Conservation (phyloP, 2,329 filamentous ascomycete genomes). For the Fonsecaea monophora region DNA sequence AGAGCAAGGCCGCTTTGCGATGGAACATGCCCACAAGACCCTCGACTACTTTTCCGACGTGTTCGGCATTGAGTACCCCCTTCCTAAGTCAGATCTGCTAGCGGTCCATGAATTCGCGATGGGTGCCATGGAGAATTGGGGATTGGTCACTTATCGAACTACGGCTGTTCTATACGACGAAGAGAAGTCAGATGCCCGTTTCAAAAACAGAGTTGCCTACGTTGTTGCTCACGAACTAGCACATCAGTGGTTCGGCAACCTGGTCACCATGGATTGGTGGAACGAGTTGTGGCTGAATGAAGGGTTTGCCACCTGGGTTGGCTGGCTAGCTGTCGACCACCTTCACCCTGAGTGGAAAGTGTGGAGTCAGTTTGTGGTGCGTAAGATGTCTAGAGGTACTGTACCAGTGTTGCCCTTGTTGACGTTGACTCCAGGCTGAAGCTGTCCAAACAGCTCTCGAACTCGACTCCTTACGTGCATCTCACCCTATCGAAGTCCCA, state of each 20-base stretch:
- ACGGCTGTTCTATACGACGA: constrained; percentile 97
- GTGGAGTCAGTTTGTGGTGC: constrained; percentile 92
- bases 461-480: constrained; percentile 87
- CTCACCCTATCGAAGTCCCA: constrained; percentile 94
- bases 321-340: constrained; percentile 89
- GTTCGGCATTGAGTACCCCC: constrained; percentile 89
- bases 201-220: constrained; percentile 93
- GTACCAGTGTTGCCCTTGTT: constrained; percentile 45
- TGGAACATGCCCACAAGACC: constrained; percentile 89
- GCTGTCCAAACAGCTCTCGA: constrained; percentile 89
- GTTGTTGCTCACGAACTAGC: constrained; percentile 98
- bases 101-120: constrained; percentile 88
- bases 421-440: constrained; percentile 69
- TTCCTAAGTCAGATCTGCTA: constrained; percentile 89
- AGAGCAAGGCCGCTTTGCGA: constrained; percentile 85
- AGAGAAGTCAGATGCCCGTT: constrained; percentile 84
- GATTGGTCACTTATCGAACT: constrained; percentile 92
- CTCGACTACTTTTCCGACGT: constrained; percentile 96
- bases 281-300: constrained; percentile 93
- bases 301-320: constrained; percentile 97
- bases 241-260: constrained; percentile 94
- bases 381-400: constrained; percentile 63
- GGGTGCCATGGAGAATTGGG: constrained; percentile 96
- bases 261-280: constrained; percentile 96
- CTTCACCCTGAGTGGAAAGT: constrained; percentile 97